Base-by-base conservation (phyloP, 441 rosid species). In the Gossypium schwendimanii region DNA sequence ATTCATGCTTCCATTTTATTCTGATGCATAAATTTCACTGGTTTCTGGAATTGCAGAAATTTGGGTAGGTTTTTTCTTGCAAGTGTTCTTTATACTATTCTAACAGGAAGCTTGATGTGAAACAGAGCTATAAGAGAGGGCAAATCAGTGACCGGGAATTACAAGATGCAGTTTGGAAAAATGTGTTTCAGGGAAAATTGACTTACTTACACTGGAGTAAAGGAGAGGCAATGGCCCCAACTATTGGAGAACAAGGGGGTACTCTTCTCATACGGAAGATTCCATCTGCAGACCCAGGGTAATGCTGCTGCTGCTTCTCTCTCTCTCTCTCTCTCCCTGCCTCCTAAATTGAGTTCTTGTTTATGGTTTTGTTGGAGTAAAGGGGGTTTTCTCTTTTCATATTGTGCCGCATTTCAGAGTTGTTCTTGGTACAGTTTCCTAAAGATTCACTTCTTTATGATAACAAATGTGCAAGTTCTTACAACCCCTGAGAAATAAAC, bases 181-280 rank as follows among this genome's bases (percentile, higher is more conserved):
- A 90, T 81, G 52, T 93, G 15, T 83, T 95, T 77, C 86, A 82
- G 69, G 98, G 96, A 24, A 93, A 79, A 75, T 74, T 95, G 81
- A 93, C 97, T 18, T 95, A 76, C 77, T 79, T 91, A 68, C 94
- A 89, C 72, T 84, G 93, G 79, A 83, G 70, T 73, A 91, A 88
- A 85, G 97, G 90, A 75, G 82, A 60, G 71, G 89, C 87, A 28
- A 91, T 94, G 94, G 71, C 86, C 67, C 91, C 94, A 20, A 80
- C 89, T 72, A 71, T 83, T 21, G 91, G 89, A 73, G 82, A 75
- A 20, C 76, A 86, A 69, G 90, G 90, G 18, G 88, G 90, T 72
- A 88, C 97, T n/a, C 95, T 91, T 81, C 97, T 95, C 6, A 81
- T 95, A 49, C 90, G 99, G 68, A 95, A 91, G 79, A 78, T 95